Base-by-base conservation (phyloP, 306 rosid species). In the Mimosa pudica region DNA sequence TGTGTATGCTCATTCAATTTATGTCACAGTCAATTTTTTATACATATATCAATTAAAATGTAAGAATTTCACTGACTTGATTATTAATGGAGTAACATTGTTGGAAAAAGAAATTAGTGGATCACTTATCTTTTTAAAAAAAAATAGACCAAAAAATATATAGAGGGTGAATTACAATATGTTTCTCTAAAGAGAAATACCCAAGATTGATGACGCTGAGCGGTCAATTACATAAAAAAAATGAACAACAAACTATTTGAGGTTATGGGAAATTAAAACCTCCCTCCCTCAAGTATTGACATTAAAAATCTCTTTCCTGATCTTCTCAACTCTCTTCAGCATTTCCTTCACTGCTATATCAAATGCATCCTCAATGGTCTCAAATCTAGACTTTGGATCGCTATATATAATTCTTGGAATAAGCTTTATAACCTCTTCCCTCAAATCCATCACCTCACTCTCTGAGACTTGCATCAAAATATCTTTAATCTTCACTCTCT, bases 331-430 rank as follows among this genome's bases (percentile, higher is more conserved):
- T 79, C 86, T 89, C 52, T 73, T 67, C 51, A 90, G 71, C 60
- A 90, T 41, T 70, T 87, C 90, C 75, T 88, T 85, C 16, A 84
- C 85, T 47, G 94, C 85, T 49, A 90, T 9, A 60, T 82, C 89
- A 85, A 85, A 85, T 62, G 90, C 95, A 84, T 89, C 95, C 71
- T 89, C 89, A 77, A 69, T 5, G 0, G 30, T 81, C 58, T 71
- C 73, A 36, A 79, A 58, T 78, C 84, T 84, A 2, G 81, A 73
- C 20, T 75, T 77, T 30, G 90, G 91, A 82, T 90, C 17, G 11
- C 84, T 76, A 75, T 87, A 87, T 49, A 81, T 30, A 33, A 89
- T 70, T 38, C 72, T 88, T 54, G 92, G 91, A 77, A 88, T 88
- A 45, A 88, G 73, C 44, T 54, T 79, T 75, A 85, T 82, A 49